Evolutionary conservation across 768 basidiomycete genomes (phyloP), one percentile per base, ranked within the genome.

Genomic region (Suillus subalutaceus): DNA sequence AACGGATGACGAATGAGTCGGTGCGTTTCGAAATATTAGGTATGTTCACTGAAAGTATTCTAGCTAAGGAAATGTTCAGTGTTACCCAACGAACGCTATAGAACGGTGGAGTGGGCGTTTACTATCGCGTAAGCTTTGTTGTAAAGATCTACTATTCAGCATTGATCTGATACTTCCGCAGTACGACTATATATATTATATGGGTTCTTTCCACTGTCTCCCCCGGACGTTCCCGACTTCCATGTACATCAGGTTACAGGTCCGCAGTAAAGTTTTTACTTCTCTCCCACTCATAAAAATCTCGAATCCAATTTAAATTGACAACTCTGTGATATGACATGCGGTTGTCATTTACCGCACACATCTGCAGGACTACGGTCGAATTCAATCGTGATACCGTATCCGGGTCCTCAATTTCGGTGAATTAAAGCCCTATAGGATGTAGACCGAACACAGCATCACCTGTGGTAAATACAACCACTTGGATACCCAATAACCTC

Each of bases 361-460:
- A 6, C 12, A 13, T 50, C 12, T 50, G 23, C 12, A 50, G 48
- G 9, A 2, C 16, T 43, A 43, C 41, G 13, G 15, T 18, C 41
- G 16, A 16, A 43, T 16, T 43, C 41, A 2, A 43, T 43, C 16
- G 41, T 43, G 41, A 43, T 43, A 16, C 16, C 41, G 41, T 41
- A 41, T 41, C 40, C 15, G 40, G 13, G 13, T 41, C 40, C 40
- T 41, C 40, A 5, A 15, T 41, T 41, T 13, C 13, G 13, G 13
- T 41, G 13, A 41, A 15, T 15, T 15, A 13, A 41, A 41, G 40
- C 6, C 40, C 6, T 41, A 15, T 41, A 15, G 40, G 40, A 41
- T 15, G 40, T 7, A 41, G 13, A n/a, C 10, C 12, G 46, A 90
- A 90, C 8, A 90, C 74, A 91, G 89, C 82, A 76, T 92, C 69